A percentile compares a stretch with the other conserved stretches of the same genome.
phyloP scores from a whole-genome alignment of 2,329 filamentous ascomycete species.

The Didymella keratinophila region DNA sequence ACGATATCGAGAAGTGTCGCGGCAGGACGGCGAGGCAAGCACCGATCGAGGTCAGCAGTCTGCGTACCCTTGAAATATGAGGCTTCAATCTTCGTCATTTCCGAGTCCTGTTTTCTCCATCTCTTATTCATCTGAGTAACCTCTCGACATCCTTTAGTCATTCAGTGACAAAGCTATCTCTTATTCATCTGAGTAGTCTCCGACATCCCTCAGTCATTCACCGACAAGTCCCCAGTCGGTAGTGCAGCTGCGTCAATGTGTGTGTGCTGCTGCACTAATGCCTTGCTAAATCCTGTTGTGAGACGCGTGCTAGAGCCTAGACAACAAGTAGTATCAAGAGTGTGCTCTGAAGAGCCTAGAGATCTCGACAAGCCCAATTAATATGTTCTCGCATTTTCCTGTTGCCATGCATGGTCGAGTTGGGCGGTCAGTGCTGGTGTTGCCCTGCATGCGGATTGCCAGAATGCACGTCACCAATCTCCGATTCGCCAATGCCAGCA shows the following conservation, averaged over 20 bases:
- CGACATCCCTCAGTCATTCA: too few relatives aligned
- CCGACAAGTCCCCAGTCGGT: too few relatives aligned
- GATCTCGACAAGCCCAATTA: too few relatives aligned
- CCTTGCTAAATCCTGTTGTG: too few relatives aligned
- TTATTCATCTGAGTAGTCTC: too few relatives aligned
- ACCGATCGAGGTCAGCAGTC: too few relatives aligned
- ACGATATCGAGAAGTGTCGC: too few relatives aligned
- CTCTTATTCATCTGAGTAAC: neutral
- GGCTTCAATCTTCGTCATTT: neutral
- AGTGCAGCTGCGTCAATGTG: neutral
- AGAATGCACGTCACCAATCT: slow-evolving; percentile 14
- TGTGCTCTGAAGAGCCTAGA: neutral
- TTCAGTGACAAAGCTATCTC: neutral
- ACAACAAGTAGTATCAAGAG: too few relatives aligned
- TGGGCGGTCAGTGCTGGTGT: neutral
- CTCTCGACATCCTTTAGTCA: neutral
- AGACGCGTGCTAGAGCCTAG: too few relatives aligned
- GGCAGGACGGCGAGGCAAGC: too few relatives aligned
- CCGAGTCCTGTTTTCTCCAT: neutral
- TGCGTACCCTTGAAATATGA: neutral
- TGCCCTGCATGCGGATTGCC: neutral
- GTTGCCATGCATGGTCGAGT: neutral
- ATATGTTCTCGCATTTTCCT: neutral
- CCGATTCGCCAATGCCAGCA: slow-evolving; percentile 19
- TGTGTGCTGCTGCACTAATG: too few relatives aligned